Base-by-base conservation (phyloP, 73 alveolate genomes). In the Breviolum minutum region DNA sequence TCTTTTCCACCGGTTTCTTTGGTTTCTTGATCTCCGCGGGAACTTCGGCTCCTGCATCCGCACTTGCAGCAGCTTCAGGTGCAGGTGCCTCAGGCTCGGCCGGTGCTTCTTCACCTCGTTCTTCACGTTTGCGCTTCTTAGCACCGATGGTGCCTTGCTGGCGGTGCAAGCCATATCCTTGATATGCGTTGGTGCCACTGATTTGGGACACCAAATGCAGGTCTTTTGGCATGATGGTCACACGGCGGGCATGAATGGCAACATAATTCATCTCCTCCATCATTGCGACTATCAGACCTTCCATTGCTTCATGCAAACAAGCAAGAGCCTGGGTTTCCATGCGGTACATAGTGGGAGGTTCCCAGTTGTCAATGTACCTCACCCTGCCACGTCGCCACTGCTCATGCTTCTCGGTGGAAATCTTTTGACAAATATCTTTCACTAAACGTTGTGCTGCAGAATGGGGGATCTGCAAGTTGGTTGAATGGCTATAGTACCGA, bases 181-280 rank as follows among this genome's bases (percentile, higher is more conserved):
- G 32, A 20, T 71, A 71, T 2, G 81, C 81, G 26, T 71, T 71
- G 81, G 86, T 77, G 86, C 86, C 86, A 77, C 63, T n/a, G 48
- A 77, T 7, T 9, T 26, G 62, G 63, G 27, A 27, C 64, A 77
- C 86, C 86, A 77, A 27, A 0, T 61, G 26, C 26, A 29, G 16
- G 63, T 77, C 86, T 27, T 77, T 77, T 17, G 14, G 24, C 86
- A 77, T 77, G 86, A 77, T n/a, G 86, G 86, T 77, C 27, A 77
- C 86, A 7, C 86, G 62, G 26, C 27, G n/a, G 86, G 86, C 86
- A 27, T 77, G 86, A 17, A 77, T 20, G 63, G 86, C 86, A 1
- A 63, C 86, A 24, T 77, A 22, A 20, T 77, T 77, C 63, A 30
- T 77, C 63, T 77, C 86, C 86, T 77, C 86, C 86, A 77, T 77